Evolutionary conservation across 768 basidiomycete species (phyloP).

Genomic region (Kondoa subrosea): DNA sequence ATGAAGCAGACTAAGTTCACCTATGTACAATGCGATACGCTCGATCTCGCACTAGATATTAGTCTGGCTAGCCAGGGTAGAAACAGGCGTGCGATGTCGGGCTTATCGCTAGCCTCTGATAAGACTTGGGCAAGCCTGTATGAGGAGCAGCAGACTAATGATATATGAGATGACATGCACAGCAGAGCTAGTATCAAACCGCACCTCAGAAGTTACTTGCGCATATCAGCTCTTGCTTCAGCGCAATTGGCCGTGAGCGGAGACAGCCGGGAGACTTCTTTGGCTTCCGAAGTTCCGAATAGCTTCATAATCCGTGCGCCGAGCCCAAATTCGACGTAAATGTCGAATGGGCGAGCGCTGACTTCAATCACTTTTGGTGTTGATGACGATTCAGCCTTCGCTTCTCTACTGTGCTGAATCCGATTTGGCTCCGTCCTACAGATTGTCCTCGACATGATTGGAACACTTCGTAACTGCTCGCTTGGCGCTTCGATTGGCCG

Average conservation of each 20-base stretch:
- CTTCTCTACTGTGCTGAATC: not conserved
- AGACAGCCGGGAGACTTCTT: not conserved
- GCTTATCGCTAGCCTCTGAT: not conserved
- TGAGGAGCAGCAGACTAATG: not conserved
- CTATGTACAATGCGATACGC: not conserved
- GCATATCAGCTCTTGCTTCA: not conserved
- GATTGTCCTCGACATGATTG: slow-evolving; percentile 4
- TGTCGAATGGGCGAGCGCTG: slow-evolving; percentile 5
- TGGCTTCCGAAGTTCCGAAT: slow-evolving; percentile 2
- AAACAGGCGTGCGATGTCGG: not conserved
- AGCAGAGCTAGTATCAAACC: not conserved
- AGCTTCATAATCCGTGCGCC: slow-evolving; percentile 5
- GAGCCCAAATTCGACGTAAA: slow-evolving; percentile 6
- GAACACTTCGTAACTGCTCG: slow-evolving; percentile 1
- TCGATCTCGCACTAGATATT: not conserved
- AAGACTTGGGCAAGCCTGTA: not conserved
- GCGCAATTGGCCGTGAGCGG: slow-evolving; percentile 2
- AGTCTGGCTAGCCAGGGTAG: not conserved
- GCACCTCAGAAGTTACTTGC: not conserved
- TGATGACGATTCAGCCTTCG: not conserved
- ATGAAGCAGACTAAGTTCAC: not conserved
- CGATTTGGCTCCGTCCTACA: not conserved
- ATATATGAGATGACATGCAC: not conserved
- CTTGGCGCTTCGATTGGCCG: not conserved
- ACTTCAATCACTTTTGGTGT: slow-evolving; percentile 3